Conservation (phyloP, 1,139 yeast species). For the Yamadazyma songkhlaensis region DNA sequence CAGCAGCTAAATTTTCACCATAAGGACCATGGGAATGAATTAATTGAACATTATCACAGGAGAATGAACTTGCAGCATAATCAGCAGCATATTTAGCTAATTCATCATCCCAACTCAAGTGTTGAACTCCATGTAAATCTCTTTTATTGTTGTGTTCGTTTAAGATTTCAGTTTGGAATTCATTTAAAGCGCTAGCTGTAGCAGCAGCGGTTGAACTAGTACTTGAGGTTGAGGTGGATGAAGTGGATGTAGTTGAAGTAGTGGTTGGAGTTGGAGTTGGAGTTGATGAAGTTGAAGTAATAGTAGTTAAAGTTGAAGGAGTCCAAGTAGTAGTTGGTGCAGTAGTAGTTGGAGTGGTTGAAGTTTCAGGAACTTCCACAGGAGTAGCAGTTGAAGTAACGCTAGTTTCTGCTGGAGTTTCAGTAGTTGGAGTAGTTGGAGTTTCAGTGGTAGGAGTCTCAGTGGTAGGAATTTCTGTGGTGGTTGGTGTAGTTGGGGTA, state of each 20-base stretch:
- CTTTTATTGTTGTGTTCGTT: slow-evolving; percentile 52
- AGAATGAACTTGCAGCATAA: slow-evolving; percentile 41
- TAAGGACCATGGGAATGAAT: slow-evolving; percentile 50
- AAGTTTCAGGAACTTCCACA: slow-evolving; percentile 6
- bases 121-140: slow-evolving; percentile 50
- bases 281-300: slow-evolving; percentile 12
- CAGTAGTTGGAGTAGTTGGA: slow-evolving; percentile 12
- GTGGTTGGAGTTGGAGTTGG: slow-evolving; percentile 9
- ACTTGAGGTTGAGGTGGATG: slow-evolving; percentile 13
- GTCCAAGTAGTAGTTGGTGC: slow-evolving; percentile 12
- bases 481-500: slow-evolving; percentile 11
- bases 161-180: slow-evolving; percentile 35
- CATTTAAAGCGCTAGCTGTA: slow-evolving; percentile 14
- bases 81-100: slow-evolving; percentile 48
- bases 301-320: slow-evolving; percentile 10
- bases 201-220: slow-evolving; percentile 13
- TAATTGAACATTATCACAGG: slow-evolving; percentile 53
- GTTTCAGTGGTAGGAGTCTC: slow-evolving; percentile 13
- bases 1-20: slow-evolving; percentile 63
- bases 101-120: slow-evolving; percentile 46
- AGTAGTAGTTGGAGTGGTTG: slow-evolving; percentile 8
- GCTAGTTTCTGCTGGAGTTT: slow-evolving; percentile 12
- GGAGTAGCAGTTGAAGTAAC: slow-evolving; percentile 9
- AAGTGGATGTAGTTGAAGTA: slow-evolving; percentile 13
- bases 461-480: slow-evolving; percentile 10